Base-by-base conservation (phyloP, 306 rosid genomes). In the Rosa multiflora region DNA sequence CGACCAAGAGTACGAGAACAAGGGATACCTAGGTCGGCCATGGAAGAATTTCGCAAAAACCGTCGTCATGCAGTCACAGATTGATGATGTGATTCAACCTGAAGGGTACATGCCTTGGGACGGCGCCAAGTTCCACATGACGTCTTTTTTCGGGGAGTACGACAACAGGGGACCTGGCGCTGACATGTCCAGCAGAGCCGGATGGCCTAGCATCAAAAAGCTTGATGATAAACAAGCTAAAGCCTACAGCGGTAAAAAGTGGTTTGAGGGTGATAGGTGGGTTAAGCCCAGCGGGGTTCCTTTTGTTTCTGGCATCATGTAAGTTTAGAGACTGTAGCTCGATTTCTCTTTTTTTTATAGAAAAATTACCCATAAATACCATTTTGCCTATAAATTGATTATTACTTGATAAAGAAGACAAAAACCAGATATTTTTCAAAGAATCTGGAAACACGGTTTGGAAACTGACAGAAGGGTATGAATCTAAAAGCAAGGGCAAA, bases 21-120 rank as follows among this genome's bases (percentile, higher is more conserved):
- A 84, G 62, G 80, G 84, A 1, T 83, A 74, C 58, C 52, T 83
- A 39, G 86, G 83, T 26, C 71, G 83, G 51, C 86, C 86, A 20
- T 83, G 80, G 86, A 73, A 62, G 55, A 10, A 20, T 10, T 79
- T 46, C 21, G 69, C 86, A 13, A 78, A 71, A 76, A 72, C 76
- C 5, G 43, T 79, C 5, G 14, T 78, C 70, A 83, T 83, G 80
- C 68, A 75, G 9, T 46, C 80, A 3, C 26, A 37, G 35, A 75
- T 83, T 9, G 83, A 75, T 1, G 44, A 46, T 5, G 14, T 72
- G 12, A 63, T 79, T 29, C 35, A 26, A 1, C 80, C 78, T 0
- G 73, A 72, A 32, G 86, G 86, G 1, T 83, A 78, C 76, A 14
- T 12, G 13, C 73, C 51, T n/a, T 74, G 67, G 73, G 23, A 18